Evolutionary conservation across 495 filamentous ascomycete species (phyloP), one percentile per base, ranked within the genome.

Genomic region (Neurospora sp.): DNA sequence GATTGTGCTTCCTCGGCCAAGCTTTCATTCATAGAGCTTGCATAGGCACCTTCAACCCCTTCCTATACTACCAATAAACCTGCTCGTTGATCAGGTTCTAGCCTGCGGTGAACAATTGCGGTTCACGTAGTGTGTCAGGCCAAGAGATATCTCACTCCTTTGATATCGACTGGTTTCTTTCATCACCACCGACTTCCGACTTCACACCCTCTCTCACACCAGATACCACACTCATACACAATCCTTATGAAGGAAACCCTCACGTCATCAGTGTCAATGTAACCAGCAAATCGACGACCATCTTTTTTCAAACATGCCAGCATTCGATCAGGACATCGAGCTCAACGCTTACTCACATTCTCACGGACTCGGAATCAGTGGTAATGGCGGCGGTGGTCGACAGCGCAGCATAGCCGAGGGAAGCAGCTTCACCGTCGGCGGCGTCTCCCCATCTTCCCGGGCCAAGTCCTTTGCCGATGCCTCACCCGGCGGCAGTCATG

Each of bases 271-370:
- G 54, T 18, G 54, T 66, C 54, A 66, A 66, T 66, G 54, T 66
- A 66, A 66, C 54, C 54, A 18, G 54, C 54, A 35, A 66, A 31
- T 35, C 27, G 12, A 62, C 27, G 0, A 31, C 54, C 27, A 59
- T 59, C 54, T 66, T 35, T 27, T 66, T 35, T 18, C 54, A 66
- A 66, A 35, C 27, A 66, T 66, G 54, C 8, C 54, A 18, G 54
- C 48, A 2, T 42, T 71, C 72, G 75, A 78, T 69, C 71, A 70
- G 72, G 79, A 81, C 72, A 77, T 81, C 69, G 78, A 79, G 72
- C 70, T 81, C 69, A 75, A 77, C 72, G 54, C 54, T 66, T 66
- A 66, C 27, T 66, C 54, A 66, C 54, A 18, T 14, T 4, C 54
- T 66, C 54, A 66, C 54, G 54, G 54, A 9, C 54, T 66, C 31